Evolutionary conservation across 768 basidiomycete species (phyloP).

Genomic region (Kwoniella pini): DNA sequence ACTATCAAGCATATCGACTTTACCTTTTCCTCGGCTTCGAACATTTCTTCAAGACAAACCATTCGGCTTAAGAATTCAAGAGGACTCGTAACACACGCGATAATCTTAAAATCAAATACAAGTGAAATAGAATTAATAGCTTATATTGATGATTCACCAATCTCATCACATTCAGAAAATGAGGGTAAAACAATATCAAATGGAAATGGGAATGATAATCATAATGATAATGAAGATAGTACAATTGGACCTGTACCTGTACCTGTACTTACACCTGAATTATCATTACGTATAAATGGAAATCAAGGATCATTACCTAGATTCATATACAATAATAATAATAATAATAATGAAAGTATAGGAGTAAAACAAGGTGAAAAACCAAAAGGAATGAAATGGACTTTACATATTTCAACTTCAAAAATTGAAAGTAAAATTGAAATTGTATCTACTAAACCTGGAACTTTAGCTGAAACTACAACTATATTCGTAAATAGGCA

Average conservation of each 20-base stretch:
- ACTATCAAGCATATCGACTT: constrained; percentile 45
- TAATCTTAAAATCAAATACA: constrained; percentile 36
- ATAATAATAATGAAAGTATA: background rate
- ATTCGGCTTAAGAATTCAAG: constrained; percentile 40
- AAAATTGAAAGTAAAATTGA: constrained; percentile 41
- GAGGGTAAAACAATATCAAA: background rate
- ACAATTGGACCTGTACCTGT: background rate
- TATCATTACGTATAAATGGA: constrained; percentile 41
- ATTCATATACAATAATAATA: constrained; percentile 27
- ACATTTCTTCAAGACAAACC: constrained; percentile 1
- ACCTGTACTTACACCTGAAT: constrained; percentile 28
- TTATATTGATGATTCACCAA: constrained; percentile 25
- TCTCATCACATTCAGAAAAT: background rate
- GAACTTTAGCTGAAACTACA: constrained; percentile 34
- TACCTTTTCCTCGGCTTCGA: constrained; percentile 24
- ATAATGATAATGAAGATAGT: background rate
- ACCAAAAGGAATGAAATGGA: constrained; percentile 40
- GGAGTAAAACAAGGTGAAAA: constrained; percentile 5
- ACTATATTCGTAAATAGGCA: constrained; percentile 40
- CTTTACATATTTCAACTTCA: constrained; percentile 24
- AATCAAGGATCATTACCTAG: constrained; percentile 35
- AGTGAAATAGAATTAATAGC: constrained; percentile 47
- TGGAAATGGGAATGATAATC: background rate
- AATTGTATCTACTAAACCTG: constrained; percentile 35
- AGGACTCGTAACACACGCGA: constrained; percentile 46